A percentile compares a stretch with the other conserved stretches of the same genome.
Conservation (phyloP, 2,329 filamentous ascomycete species). For the Paecilomyces variotii region DNA sequence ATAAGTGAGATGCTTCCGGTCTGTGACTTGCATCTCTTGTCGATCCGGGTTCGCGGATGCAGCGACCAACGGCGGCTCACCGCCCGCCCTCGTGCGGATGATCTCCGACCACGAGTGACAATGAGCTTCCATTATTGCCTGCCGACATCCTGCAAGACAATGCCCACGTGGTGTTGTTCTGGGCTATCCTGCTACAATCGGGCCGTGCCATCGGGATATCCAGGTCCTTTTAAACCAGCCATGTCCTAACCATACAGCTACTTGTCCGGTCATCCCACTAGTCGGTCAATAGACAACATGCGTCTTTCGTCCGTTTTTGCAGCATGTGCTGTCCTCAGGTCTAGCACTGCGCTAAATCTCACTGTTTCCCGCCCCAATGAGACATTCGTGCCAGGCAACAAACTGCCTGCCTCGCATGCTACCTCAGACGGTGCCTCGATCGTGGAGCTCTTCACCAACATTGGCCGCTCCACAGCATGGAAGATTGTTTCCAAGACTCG, state of each 20-base stretch:
- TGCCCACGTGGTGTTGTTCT: not conserved
- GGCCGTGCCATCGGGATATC: not conserved
- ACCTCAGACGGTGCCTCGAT: conserved; percentile 18
- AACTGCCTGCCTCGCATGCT: conserved; percentile 15
- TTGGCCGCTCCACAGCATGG: conserved; percentile 39
- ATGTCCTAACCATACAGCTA: not conserved
- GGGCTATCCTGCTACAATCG: not conserved
- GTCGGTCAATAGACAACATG: conserved; percentile 6
- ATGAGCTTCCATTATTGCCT: not conserved
- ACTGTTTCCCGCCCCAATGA: conserved; percentile 12
- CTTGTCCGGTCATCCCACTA: not conserved
- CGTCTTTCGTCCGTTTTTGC: conserved; percentile 5
- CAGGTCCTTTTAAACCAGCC: not conserved
- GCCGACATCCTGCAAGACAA: not conserved
- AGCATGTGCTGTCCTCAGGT: conserved; percentile 5
- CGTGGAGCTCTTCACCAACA: conserved; percentile 35
- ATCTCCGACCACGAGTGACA: not conserved
- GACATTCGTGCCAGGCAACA: conserved; percentile 12
- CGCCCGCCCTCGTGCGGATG: conserved; percentile 1
- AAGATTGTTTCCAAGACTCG: conserved; percentile 34
- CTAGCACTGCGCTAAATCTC: conserved; percentile 7
- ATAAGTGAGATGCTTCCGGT: not conserved
- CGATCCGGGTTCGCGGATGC: not conserved
- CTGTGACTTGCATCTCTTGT: not conserved
- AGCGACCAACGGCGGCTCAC: conserved; percentile 1